Base-by-base conservation (phyloP, 2,329 filamentous ascomycete species). In the Penicillium concentricum region DNA sequence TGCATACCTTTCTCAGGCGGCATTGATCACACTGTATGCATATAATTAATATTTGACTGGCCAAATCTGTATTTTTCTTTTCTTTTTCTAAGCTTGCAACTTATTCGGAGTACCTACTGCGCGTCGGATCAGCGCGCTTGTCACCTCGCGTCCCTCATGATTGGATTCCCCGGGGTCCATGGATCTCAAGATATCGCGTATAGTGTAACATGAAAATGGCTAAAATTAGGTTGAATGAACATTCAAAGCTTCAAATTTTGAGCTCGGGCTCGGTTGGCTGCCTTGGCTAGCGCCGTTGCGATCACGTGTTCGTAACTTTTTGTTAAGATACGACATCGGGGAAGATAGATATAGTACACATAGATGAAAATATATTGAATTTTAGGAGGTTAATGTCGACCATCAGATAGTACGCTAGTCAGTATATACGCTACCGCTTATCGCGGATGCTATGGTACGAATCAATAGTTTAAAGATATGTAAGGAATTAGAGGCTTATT, bases 101-200 rank as follows among this genome's bases (percentile, higher is more conserved):
- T 24, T 26, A n/a, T 34, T 13, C 10, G n/a, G 46, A 48, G 46
- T 53, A 72, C 71, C 61, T 64, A 73, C 71, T 41, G 71, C 71
- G 51, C 70, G 71, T 61, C 64, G 60, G 44, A 56, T 45, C 48
- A 63, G 22, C 16, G 53, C 54, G 51, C 59, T 58, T 39, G 66
- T 49, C 32, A 46, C 46, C 28, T 66, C 65, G 22, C 54, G 63
- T 44, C 58, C 50, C 22, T 68, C 69, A 48, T 60, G 65, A 30
- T 70, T 70, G 58, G 70, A 62, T 32, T 60, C 67, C 60, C 66
- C 70, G 60, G 65, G 48, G 16, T 72, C 71, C 71, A 73, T 72
- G 13, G 10, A 39, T 49, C 26, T 39, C 12, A 42, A 5, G 9
- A 24, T 24, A 38, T 4, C 6, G 6, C 5, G 18, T 24, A 10